A percentile compares a stretch with the other conserved stretches of the same genome.
These are phyloP conservation scores for Melocanna baccifera DNA, from an alignment of 176 grass and related monocot genomes.

Conservation along the genomic window DNA sequence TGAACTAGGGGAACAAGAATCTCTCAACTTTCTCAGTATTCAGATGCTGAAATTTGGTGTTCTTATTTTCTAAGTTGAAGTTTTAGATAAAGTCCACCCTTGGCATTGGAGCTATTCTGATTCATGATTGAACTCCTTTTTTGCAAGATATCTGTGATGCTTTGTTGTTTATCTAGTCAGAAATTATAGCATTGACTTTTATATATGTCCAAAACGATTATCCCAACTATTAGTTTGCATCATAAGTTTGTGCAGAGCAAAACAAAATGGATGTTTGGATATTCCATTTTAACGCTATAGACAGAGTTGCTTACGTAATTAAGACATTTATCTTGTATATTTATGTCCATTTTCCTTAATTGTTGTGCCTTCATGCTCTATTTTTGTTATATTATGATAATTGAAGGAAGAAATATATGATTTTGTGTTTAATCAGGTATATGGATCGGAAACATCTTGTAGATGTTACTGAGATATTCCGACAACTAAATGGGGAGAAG, in stretches of 20 bases:
- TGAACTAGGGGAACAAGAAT: neutral
- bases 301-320: no score
- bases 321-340: slow-evolving; percentile 2
- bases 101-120: neutral
- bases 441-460: slow-evolving; percentile 70
- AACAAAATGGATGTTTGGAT: no score
- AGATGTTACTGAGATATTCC: slow-evolving; percentile 97
- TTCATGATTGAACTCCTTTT: neutral
- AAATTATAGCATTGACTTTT: neutral
- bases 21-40: neutral
- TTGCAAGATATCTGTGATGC: neutral
- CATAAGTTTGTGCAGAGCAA: neutral
- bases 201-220: neutral
- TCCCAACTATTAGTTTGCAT: neutral
- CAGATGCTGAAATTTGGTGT: neutral
- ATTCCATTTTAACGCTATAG: no score
- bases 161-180: neutral
- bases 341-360: neutral
- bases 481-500: slow-evolving; percentile 67
- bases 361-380: neutral
- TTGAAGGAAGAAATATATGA: neutral
- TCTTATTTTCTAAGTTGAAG: neutral
- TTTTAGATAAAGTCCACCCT: neutral
- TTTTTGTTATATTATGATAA: neutral
- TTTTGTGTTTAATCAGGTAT: slow-evolving; percentile 48